A percentile compares a stretch with the other conserved stretches of the same genome.
These are phyloP conservation scores for Dictyostelium gargantuum DNA, from an alignment of 208 protist species.

Conservation along the genomic window DNA sequence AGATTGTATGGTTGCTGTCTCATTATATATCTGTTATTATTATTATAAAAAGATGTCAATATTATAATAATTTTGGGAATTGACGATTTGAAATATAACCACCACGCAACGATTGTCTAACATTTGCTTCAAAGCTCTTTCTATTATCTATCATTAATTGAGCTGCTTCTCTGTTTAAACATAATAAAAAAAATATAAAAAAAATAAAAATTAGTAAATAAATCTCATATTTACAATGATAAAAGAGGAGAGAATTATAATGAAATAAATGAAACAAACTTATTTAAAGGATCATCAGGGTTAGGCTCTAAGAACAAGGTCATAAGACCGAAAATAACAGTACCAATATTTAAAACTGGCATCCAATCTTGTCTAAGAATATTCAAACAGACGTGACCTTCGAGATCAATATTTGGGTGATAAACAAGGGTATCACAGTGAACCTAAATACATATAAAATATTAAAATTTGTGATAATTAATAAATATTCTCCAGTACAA, in stretches of 20 bases:
- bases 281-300: constrained; percentile 88
- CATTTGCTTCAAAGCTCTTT: constrained; percentile 80
- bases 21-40: too few relatives aligned
- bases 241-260: not conserved
- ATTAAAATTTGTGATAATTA: too few relatives aligned
- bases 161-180: constrained; percentile 75
- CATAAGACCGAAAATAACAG: constrained; percentile 86
- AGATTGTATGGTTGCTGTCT: too few relatives aligned
- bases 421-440: constrained; percentile 73
- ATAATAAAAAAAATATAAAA: not conserved
- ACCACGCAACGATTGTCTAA: constrained; percentile 77
- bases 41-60: too few relatives aligned
- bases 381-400: constrained; percentile 89
- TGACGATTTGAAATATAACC: constrained; percentile 71
- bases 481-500: too few relatives aligned
- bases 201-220: not conserved
- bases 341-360: constrained; percentile 87
- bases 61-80: constrained; percentile 77
- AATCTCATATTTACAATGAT: not conserved
- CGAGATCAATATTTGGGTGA: constrained; percentile 89
- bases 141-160: constrained; percentile 79
- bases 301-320: constrained; percentile 88
- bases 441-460: not conserved
- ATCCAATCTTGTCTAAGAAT: constrained; percentile 89
- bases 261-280: constrained; percentile 47